Base-by-base conservation (phyloP, 2,329 filamentous ascomycete species). In the Zalaria sp. region DNA sequence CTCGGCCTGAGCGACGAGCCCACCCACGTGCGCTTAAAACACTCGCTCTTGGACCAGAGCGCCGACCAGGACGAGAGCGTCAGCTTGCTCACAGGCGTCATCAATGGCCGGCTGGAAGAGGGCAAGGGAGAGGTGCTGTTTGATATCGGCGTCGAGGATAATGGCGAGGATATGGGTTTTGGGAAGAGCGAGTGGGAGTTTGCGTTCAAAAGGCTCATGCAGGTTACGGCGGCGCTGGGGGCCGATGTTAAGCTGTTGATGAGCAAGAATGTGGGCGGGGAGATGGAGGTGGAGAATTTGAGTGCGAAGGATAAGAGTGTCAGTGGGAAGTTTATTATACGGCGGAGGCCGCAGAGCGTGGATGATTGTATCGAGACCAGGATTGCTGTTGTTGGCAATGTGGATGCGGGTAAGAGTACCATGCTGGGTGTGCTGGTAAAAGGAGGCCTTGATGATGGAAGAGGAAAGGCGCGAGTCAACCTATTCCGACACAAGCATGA, bases 401-500 rank as follows among this genome's bases (percentile, higher is more conserved):
- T 98, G 42, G 91, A 98, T 59, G 91, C 91, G 6, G 91, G 91
- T 0, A 98, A 98, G 65, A 93, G 85, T 57, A 96, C 91, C 27
- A 82, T 96, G 75, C 69, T 98, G 2, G 91, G 91, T 35, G 91
- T 98, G 1, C 69, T 98, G 4, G 91, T 96, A 5, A 96, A 96
- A 63, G 91, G 91, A 4, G 84, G 84, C 40, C 77, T 98, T 2
- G 91, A 98, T 54, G 91, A 98, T 62, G 91, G 91, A 10, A 76
- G 91, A 56, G 91, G 91, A 8, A 89, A 84, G 60, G 89, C 91
- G 37, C 81, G 91, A 47, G 84, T 98, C 40, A 96, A 94, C 50
- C 77, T 98, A 8, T 98, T 98, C 65, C 77, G 91, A 10, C 91
- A 98, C 62, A 96, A 98, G 63, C 91, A 98, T 56, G 91, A 98